These are phyloP conservation scores for Tieghemiomyces parasiticus DNA, from an alignment of 192 early-diverging fungal genomes.

Conservation along the genomic window DNA sequence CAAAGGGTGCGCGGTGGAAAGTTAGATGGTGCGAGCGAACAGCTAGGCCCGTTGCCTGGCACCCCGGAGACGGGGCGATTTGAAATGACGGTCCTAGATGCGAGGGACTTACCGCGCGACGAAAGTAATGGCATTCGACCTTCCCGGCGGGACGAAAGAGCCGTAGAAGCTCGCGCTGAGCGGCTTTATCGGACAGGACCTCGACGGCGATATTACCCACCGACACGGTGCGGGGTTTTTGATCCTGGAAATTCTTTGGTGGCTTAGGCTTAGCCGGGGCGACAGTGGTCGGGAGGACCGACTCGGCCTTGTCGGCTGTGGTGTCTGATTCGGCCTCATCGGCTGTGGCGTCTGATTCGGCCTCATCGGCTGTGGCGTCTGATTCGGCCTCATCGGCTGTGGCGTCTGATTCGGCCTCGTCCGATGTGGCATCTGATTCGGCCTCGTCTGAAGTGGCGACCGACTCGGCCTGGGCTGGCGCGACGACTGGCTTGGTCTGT, in stretches of 20 bases:
- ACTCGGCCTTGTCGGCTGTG: too few relatives aligned
- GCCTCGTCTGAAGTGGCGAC: too few relatives aligned
- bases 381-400: too few relatives aligned
- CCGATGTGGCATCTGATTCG: too few relatives aligned
- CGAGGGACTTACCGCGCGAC: constrained; percentile 55
- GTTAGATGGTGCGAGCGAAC: neutral
- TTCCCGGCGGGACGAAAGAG: constrained; percentile 51
- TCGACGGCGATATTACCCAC: constrained; percentile 78
- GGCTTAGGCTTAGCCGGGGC: neutral
- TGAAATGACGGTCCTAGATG: constrained; percentile 11
- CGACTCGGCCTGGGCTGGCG: too few relatives aligned
- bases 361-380: too few relatives aligned
- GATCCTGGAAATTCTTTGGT: neutral
- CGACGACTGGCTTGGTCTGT: too few relatives aligned
- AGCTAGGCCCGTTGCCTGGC: neutral
- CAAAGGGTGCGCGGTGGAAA: neutral
- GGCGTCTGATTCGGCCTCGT: too few relatives aligned
- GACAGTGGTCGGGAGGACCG: neutral
- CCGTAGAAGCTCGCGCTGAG: constrained; percentile 48
- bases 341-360: too few relatives aligned
- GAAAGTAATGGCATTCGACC: constrained; percentile 77
- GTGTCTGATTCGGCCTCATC: too few relatives aligned
- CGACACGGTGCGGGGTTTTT: constrained; percentile 59
- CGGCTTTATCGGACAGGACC: constrained; percentile 46
- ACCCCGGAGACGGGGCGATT: neutral